Conservation (phyloP, 345 rosid genomes). For the Eucalyptus sp. region DNA sequence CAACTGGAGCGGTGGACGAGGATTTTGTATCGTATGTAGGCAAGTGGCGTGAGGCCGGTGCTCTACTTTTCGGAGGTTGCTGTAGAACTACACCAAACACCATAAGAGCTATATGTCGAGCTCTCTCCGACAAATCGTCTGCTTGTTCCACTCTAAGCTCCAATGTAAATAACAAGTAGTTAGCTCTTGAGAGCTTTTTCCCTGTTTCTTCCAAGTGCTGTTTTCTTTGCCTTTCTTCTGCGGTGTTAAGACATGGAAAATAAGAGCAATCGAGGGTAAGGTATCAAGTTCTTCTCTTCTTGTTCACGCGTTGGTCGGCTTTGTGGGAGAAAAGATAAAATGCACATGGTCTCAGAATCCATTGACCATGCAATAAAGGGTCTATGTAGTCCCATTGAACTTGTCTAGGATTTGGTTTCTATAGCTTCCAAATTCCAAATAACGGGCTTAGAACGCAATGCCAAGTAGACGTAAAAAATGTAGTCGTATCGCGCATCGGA, state of each 20-base stretch:
- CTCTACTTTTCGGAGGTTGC: constrained; percentile 79
- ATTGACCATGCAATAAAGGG: neutral
- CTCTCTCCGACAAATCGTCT: constrained; percentile 27
- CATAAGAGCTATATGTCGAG: constrained; percentile 42
- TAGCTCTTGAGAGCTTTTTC: neutral
- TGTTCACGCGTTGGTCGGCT: neutral
- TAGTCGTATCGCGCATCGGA: neutral
- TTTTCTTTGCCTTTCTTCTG: neutral
- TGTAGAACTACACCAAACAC: constrained; percentile 89
- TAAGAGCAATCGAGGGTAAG: neutral
- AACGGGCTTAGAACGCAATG: neutral
- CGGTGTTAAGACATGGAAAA: neutral
- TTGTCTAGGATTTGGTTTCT: neutral
- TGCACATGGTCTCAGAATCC: neutral
- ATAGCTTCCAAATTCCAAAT: neutral
- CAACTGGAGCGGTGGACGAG: constrained; percentile 45
- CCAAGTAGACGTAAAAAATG: neutral
- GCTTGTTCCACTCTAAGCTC: neutral
- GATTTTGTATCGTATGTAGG: constrained; percentile 65
- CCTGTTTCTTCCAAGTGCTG: neutral
- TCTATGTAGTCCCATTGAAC: neutral
- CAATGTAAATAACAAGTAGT: neutral
- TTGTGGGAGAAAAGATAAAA: neutral
- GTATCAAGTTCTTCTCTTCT: neutral
- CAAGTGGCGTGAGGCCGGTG: constrained; percentile 70